A percentile compares a stretch with the other conserved stretches of the same genome.
Evolutionary conservation across 441 rosid genomes (phyloP).

Genomic region (Bocquillonia castaneifolia): DNA sequence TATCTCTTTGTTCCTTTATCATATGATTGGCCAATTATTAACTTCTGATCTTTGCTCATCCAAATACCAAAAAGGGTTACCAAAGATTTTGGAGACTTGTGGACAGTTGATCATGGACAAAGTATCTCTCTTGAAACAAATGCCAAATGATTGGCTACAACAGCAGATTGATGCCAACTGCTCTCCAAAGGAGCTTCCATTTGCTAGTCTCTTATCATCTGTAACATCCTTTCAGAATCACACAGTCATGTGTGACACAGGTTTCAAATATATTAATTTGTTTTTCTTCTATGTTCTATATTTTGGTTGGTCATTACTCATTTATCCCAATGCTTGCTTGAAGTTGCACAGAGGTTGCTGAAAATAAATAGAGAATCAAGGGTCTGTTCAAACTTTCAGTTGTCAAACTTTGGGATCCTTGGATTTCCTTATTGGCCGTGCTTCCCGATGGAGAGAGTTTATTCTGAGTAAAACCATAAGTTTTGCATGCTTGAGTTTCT

Average conservation of each 20-base stretch:
- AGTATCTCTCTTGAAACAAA: constrained; percentile 52
- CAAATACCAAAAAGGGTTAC: constrained; percentile 44
- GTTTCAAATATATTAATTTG: constrained; percentile 31
- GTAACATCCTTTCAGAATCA: constrained; percentile 46
- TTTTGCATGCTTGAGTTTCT: constrained; percentile 3
- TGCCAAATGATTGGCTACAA: constrained; percentile 53
- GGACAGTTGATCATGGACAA: constrained; percentile 52
- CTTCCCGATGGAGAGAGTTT: constrained; percentile 62
- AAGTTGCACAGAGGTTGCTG: constrained; percentile 76
- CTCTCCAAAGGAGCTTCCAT: constrained; percentile 34
- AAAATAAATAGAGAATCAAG: constrained; percentile 58
- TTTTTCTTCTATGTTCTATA: constrained; percentile 17
- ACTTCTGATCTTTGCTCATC: constrained; percentile 27
- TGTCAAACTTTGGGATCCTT: constrained; percentile 71
- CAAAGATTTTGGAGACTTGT: constrained; percentile 49
- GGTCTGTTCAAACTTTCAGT: constrained; percentile 47
- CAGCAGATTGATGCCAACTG: constrained; percentile 38
- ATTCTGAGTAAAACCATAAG: constrained; percentile 37
- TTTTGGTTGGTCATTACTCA: constrained; percentile 20
- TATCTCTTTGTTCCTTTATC: constrained; percentile 1
- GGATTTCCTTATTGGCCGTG: constrained; percentile 88
- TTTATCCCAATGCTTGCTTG: constrained; percentile 24
- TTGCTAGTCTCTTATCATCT: constrained; percentile 54
- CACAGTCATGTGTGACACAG: constrained; percentile 56
- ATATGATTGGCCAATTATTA: constrained; percentile 1